Conservation (phyloP, 2,329 filamentous ascomycete genomes). For the Raffaelea ambrosiae region DNA sequence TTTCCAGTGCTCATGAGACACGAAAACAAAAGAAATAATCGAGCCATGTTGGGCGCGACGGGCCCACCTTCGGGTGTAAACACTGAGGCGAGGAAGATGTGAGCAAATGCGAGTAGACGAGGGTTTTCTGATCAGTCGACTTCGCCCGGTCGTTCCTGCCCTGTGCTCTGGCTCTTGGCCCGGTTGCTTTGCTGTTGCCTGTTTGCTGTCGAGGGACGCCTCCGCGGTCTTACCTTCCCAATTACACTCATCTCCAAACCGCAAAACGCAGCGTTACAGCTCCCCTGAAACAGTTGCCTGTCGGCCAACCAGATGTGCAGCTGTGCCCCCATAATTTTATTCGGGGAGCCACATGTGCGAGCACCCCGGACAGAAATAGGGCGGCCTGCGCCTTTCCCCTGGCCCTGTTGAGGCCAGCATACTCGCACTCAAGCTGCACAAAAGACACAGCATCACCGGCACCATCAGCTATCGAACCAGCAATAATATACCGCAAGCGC, state of each 20-base stretch:
- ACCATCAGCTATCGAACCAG: too few species aligned
- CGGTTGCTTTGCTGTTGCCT: slow-evolving; percentile 1
- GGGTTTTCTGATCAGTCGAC: too few species aligned
- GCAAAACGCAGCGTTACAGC: neutral
- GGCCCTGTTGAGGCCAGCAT: neutral
- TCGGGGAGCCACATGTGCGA: slow-evolving; percentile 7
- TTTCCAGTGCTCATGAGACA: too few species aligned
- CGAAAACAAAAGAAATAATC: too few species aligned
- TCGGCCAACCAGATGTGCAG: neutral
- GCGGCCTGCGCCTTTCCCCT: slow-evolving; percentile 2
- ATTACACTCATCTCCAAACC: neutral
- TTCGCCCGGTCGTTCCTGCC: too few species aligned
- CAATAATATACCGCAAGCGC: too few species aligned
- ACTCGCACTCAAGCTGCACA: neutral
- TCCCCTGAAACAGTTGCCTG: neutral
- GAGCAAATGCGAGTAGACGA: too few species aligned
- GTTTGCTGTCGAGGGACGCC: neutral
- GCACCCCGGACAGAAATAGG: slow-evolving; percentile 2
- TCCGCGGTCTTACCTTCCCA: neutral
- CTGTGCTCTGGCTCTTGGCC: neutral
- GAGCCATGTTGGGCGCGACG: too few species aligned
- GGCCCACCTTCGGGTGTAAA: too few species aligned
- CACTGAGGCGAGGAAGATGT: too few species aligned
- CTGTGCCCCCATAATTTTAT: slow-evolving; percentile 9
- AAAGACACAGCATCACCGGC: neutral